These are phyloP conservation scores for Friedmanniomyces simplex DNA, from an alignment of 495 filamentous ascomycete genomes.

Conservation along the genomic window DNA sequence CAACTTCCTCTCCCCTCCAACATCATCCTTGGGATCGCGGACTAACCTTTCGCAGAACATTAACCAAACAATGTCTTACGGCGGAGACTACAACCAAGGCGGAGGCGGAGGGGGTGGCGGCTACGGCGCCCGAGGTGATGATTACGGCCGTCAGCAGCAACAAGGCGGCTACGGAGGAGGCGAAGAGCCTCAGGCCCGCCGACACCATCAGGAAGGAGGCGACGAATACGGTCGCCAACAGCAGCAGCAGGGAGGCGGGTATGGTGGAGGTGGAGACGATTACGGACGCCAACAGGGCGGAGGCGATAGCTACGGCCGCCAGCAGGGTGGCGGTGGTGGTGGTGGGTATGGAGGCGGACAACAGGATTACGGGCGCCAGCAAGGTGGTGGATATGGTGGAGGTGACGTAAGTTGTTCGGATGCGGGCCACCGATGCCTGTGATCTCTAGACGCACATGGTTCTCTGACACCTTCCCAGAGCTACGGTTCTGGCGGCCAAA, in stretches of 20 bases:
- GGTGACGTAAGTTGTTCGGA: conserved; percentile 5
- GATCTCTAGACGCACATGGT: too few relatives aligned
- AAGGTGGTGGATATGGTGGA: conserved; percentile 6
- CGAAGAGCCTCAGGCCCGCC: background rate
- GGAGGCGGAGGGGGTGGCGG: background rate
- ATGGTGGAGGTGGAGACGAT: conserved; percentile 5
- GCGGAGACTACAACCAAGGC: background rate
- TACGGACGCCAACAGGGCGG: too few relatives aligned
- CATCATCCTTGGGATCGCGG: too few relatives aligned
- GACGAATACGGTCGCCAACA: conserved; percentile 1
- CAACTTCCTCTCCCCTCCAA: too few relatives aligned
- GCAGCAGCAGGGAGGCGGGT: background rate
- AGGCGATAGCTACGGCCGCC: conserved; percentile 2
- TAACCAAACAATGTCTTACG: background rate
- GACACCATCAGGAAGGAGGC: conserved; percentile 2
- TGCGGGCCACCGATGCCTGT: background rate
- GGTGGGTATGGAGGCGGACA: conserved; percentile 2
- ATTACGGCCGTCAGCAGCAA: background rate
- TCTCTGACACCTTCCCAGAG: background rate
- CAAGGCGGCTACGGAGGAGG: conserved; percentile 1
- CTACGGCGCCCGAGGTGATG: background rate
- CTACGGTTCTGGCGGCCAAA: background rate
- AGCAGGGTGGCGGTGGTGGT: background rate
- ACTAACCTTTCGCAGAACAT: background rate
- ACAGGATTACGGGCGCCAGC: conserved; percentile 1